Percentiles rank a stretch among this genome's conserved stretches.
These are phyloP conservation scores for Skeletonema marinoi DNA, from an alignment of 108 stramenopile species.

Conservation along the genomic window DNA sequence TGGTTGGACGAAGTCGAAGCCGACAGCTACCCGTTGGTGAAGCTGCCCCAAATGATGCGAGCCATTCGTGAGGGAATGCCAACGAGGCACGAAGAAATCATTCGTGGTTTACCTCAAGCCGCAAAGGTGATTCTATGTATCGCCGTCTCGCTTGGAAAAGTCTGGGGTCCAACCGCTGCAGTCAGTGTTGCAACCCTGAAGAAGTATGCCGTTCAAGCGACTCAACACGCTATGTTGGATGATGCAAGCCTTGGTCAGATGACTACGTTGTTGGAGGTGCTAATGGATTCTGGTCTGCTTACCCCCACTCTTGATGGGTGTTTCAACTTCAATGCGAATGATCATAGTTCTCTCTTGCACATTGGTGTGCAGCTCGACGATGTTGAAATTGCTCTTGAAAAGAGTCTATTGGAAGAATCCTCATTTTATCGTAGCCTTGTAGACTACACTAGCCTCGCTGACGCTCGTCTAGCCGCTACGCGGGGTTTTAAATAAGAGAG, in stretches of 20 bases:
- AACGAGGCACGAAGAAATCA: conserved; percentile 40
- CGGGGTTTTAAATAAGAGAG: too few species aligned
- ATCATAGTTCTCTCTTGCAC: conserved; percentile 19
- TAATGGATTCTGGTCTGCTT: conserved; percentile 53
- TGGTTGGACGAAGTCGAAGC: conserved; percentile 3
- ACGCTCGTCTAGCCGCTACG: too few species aligned
- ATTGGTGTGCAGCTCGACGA: conserved; percentile 72
- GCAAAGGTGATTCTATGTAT: conserved; percentile 68
- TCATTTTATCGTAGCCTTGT: conserved; percentile 46
- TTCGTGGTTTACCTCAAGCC: conserved; percentile 49
- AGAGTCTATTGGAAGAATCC: conserved; percentile 45
- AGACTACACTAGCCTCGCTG: too few species aligned
- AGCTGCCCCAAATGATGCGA: conserved; percentile 61
- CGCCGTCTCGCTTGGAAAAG: conserved; percentile 33
- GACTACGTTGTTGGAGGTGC: conserved; percentile 36
- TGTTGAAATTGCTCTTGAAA: conserved; percentile 62
- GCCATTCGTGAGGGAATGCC: conserved; percentile 44
- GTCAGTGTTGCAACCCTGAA: conserved; percentile 39
- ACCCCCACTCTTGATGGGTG: conserved; percentile 1
- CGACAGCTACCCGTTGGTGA: conserved; percentile 52
- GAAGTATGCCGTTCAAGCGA: conserved; percentile 31
- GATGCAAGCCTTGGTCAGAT: conserved; percentile 38
- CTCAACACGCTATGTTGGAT: conserved; percentile 17
- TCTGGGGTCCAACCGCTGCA: conserved; percentile 26
- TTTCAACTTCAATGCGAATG: conserved; percentile 13